These are phyloP conservation scores for Vanderwaltozyma polyspora DNA, from an alignment of 805 yeast species.

Conservation along the genomic window DNA sequence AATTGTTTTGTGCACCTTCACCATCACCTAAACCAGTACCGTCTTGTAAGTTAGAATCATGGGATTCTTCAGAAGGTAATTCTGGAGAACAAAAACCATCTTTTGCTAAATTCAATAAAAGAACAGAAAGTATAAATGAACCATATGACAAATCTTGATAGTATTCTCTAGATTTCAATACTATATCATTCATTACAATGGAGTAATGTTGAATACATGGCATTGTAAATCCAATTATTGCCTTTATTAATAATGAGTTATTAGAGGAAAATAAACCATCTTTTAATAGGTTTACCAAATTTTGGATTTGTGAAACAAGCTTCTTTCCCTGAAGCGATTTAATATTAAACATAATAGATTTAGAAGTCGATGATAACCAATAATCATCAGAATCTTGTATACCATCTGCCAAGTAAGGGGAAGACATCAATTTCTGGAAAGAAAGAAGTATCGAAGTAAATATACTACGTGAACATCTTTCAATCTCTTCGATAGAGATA, in stretches of 20 bases:
- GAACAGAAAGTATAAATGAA: conserved; percentile 43
- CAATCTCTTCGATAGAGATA: conserved; percentile 28
- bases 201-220: conserved; percentile 57
- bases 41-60: conserved; percentile 58
- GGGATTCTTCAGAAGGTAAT: conserved; percentile 50
- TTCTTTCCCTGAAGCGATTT: conserved; percentile 33
- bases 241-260: conserved; percentile 32
- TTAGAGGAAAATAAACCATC: conserved; percentile 29
- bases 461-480: conserved; percentile 37
- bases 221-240: conserved; percentile 42
- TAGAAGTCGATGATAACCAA: conserved; percentile 54
- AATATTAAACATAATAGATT: conserved; percentile 31
- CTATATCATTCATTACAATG: conserved; percentile 35
- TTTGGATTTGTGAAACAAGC: conserved; percentile 28
- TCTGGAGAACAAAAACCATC: conserved; percentile 92
- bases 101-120: conserved; percentile 51
- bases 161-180: conserved; percentile 34
- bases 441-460: conserved; percentile 52
- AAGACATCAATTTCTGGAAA: conserved; percentile 50
- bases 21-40: conserved; percentile 95
- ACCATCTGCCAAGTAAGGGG: conserved; percentile 45
- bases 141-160: conserved; percentile 51
- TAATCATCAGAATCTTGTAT: conserved; percentile 43
- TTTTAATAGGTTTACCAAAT: conserved; percentile 28
- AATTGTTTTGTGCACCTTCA: conserved; percentile 68